A percentile compares a stretch with the other conserved stretches of the same genome.
Conservation (phyloP, 768 basidiomycete genomes). For the Tulasnella sp. region DNA sequence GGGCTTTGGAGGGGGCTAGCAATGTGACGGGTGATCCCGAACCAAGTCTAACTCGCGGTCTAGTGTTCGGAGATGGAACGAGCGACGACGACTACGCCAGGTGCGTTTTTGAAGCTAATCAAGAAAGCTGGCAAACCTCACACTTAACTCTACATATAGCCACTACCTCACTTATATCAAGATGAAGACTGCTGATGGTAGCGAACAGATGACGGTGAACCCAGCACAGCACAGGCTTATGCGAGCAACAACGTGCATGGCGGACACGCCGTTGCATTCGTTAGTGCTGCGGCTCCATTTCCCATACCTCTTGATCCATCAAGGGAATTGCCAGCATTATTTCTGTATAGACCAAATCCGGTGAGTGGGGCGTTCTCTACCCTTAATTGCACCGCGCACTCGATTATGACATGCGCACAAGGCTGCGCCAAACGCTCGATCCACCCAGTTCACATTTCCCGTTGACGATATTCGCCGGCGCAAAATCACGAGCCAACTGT, state of each 20-base stretch:
- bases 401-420: slow-evolving; percentile 24
- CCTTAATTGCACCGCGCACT: slow-evolving; percentile 2
- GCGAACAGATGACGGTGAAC: background rate
- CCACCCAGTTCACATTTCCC: slow-evolving; percentile 46
- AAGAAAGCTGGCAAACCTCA: background rate
- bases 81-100: slow-evolving; percentile 45
- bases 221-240: background rate
- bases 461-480: slow-evolving; percentile 53
- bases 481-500: slow-evolving; percentile 50
- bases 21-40: slow-evolving; percentile 32
- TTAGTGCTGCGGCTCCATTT: slow-evolving; percentile 54
- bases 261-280: slow-evolving; percentile 40
- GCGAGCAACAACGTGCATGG: background rate
- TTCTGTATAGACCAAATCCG: slow-evolving; percentile 63
- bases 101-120: slow-evolving; percentile 28
- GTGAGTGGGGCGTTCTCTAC: slow-evolving; percentile 28
- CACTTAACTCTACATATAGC: background rate
- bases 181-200: background rate
- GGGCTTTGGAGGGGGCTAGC: background rate
- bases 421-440: slow-evolving; percentile 51
- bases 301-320: slow-evolving; percentile 76
- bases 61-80: slow-evolving; percentile 46
- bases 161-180: background rate
- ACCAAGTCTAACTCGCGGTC: slow-evolving; percentile 51
- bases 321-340: slow-evolving; percentile 75